These are phyloP conservation scores for Tylopilus plumbeoviolaceoides DNA, from an alignment of 768 basidiomycete species.

Conservation along the genomic window DNA sequence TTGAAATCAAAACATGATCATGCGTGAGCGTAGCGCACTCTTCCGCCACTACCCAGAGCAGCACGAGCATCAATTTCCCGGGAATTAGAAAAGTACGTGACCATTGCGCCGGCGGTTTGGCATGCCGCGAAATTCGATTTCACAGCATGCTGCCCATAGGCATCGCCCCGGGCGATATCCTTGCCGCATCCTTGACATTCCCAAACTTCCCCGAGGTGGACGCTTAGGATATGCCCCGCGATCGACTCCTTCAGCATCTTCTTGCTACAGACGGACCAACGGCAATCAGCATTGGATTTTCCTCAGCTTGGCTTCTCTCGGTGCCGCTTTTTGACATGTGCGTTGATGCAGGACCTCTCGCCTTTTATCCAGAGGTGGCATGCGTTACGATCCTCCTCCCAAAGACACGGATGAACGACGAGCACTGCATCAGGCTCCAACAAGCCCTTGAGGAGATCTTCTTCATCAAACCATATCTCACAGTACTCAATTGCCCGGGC, in stretches of 20 bases:
- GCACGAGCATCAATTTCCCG: neutral
- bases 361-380: too few relatives aligned
- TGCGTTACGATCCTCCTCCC: too few relatives aligned
- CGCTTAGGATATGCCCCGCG: constrained; percentile 10
- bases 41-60: neutral
- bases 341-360: too few relatives aligned
- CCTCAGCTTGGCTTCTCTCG: too few relatives aligned
- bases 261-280: constrained; percentile 4
- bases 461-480: constrained; percentile 4
- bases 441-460: too few relatives aligned
- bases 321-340: constrained; percentile 18
- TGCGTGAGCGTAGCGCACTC: neutral
- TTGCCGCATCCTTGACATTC: constrained; percentile 6
- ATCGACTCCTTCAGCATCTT: constrained; percentile 25
- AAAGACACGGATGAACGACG: too few relatives aligned
- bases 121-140: constrained; percentile 2
- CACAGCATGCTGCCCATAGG: constrained; percentile 3
- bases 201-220: constrained; percentile 13
- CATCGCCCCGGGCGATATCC: constrained; percentile 9
- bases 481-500: neutral
- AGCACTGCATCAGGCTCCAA: too few relatives aligned
- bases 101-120: constrained; percentile 4
- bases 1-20: neutral
- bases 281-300: too few relatives aligned
- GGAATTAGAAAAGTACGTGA: constrained; percentile 3